A percentile compares a stretch with the other conserved stretches of the same genome.
Conservation (phyloP, 805 yeast genomes). For the Metschnikowia lachancei region DNA sequence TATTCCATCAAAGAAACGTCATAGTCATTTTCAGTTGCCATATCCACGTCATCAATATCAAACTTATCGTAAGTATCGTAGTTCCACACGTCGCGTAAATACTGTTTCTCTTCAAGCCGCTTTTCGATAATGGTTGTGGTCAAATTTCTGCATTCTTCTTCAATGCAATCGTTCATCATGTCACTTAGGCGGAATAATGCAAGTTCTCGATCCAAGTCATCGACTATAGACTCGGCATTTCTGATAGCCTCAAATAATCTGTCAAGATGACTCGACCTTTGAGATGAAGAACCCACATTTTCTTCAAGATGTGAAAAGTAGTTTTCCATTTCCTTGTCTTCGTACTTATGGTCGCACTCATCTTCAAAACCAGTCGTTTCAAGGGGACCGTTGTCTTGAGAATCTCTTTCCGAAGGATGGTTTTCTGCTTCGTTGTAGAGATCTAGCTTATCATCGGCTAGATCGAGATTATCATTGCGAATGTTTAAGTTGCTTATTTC, state of each 20-base stretch:
- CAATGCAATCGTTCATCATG: conserved; percentile 30
- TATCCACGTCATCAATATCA: conserved; percentile 35
- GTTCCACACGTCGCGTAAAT: conserved; percentile 36
- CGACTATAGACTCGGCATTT: conserved; percentile 33
- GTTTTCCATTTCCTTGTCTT: conserved; percentile 25
- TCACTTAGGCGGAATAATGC: conserved; percentile 34
- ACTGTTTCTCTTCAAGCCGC: conserved; percentile 31
- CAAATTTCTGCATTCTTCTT: conserved; percentile 33
- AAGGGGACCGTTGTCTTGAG: conserved; percentile 21
- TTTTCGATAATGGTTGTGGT: conserved; percentile 34
- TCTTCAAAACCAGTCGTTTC: conserved; percentile 30
- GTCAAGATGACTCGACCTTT: conserved; percentile 21
- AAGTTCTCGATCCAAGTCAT: conserved; percentile 36
- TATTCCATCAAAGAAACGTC: conserved; percentile 46
- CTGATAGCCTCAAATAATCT: conserved; percentile 35
- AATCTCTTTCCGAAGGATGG: conserved; percentile 22
- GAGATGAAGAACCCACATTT: conserved; percentile 5
- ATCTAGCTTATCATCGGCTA: conserved; percentile 37
- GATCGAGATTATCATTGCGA: conserved; percentile 31
- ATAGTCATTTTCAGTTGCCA: conserved; percentile 23
- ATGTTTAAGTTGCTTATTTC: conserved; percentile 34
- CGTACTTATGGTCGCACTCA: conserved; percentile 17
- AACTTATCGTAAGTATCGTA: conserved; percentile 41
- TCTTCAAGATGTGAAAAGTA: conserved; percentile 17
- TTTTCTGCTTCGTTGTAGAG: conserved; percentile 25